phyloP scores from a whole-genome alignment of 306 rosid species.

The Gastrolobium villosum region DNA sequence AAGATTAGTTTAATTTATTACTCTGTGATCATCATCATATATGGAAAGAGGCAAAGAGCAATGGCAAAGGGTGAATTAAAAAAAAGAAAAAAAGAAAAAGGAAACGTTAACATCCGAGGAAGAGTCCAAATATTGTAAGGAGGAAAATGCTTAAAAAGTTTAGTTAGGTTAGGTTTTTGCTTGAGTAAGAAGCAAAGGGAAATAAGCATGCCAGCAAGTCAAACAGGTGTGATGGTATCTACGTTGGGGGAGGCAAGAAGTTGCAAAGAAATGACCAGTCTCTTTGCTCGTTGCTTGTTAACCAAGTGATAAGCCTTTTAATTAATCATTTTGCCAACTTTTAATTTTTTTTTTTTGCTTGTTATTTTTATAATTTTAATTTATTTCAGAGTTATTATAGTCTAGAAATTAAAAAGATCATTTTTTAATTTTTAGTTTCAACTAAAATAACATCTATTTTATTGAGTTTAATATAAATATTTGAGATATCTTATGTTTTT shows the following conservation, averaged over 20 bases:
- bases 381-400: too few species aligned
- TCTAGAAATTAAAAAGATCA: too few species aligned
- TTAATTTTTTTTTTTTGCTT: too few species aligned
- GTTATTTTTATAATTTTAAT: too few species aligned
- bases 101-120: slow-evolving; percentile 1
- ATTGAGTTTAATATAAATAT: too few species aligned
- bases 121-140: background rate
- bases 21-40: background rate
- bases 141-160: slow-evolving; percentile 38
- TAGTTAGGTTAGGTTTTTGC: slow-evolving; percentile 55
- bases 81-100: background rate
- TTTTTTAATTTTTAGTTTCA: too few species aligned
- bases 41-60: background rate
- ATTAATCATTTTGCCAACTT: background rate
- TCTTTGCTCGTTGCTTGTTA: slow-evolving; percentile 45
- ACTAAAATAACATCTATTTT: too few species aligned
- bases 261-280: slow-evolving; percentile 20
- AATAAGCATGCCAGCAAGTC: slow-evolving; percentile 32
- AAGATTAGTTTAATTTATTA: background rate
- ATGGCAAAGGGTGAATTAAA: background rate
- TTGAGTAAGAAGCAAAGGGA: slow-evolving; percentile 68
- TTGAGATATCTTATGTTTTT: too few species aligned
- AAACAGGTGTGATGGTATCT: slow-evolving; percentile 52
- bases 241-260: background rate
- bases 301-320: slow-evolving; percentile 45